Evolutionary conservation across 2,329 filamentous ascomycete species (phyloP).

Genomic region (Penicillium sp.): DNA sequence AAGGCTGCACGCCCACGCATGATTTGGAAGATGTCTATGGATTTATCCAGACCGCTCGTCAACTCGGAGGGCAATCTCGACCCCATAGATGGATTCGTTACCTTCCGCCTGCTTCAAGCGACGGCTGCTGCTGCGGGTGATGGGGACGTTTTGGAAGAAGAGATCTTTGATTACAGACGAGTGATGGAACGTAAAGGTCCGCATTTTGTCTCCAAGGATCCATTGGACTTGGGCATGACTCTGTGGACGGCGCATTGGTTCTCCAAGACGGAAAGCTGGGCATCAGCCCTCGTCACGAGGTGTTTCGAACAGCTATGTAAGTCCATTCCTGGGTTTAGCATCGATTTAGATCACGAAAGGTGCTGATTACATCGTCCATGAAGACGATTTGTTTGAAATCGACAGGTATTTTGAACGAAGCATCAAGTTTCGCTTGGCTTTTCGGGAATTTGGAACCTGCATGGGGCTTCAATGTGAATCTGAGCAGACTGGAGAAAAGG

Average conservation of each 20-base stretch:
- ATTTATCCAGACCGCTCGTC: constrained; percentile 54
- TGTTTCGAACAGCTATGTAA: constrained; percentile 46
- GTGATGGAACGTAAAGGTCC: constrained; percentile 53
- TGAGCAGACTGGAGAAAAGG: constrained; percentile 40
- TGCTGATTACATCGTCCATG: background rate
- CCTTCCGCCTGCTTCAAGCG: constrained; percentile 54
- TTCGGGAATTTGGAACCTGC: constrained; percentile 59
- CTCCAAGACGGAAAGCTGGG: constrained; percentile 53
- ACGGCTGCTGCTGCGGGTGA: constrained; percentile 40
- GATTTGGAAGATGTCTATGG: constrained; percentile 62
- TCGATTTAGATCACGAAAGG: background rate
- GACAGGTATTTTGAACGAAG: constrained; percentile 42
- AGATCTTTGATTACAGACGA: constrained; percentile 58
- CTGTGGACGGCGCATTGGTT: constrained; percentile 61
- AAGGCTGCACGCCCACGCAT: constrained; percentile 44
- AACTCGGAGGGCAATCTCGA: constrained; percentile 60
- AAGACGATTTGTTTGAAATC: constrained; percentile 44
- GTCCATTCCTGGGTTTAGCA: background rate
- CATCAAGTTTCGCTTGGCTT: constrained; percentile 51
- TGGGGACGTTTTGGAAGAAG: constrained; percentile 46
- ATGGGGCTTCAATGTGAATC: constrained; percentile 52
- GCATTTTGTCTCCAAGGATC: constrained; percentile 53
- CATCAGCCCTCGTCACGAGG: constrained; percentile 41
- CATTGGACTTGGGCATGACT: constrained; percentile 63
- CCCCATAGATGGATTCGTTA: constrained; percentile 58